Conservation (phyloP, 2,329 filamentous ascomycete genomes). For the Scleromitrula shiraiana region DNA sequence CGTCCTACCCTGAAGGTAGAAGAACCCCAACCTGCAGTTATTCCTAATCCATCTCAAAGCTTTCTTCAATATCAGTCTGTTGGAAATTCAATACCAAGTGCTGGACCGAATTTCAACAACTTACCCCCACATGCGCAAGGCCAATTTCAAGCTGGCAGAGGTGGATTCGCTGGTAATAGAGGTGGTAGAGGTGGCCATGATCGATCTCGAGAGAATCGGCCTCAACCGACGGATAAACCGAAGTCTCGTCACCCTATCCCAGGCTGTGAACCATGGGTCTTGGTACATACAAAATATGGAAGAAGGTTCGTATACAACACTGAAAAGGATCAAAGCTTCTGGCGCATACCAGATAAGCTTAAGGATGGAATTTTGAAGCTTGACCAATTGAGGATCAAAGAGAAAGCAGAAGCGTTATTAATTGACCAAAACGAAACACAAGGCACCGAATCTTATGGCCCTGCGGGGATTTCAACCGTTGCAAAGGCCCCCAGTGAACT, state of each 20-base stretch:
- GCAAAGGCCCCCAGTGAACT: constrained; percentile 10
- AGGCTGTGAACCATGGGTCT: constrained; percentile 74
- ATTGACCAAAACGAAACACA: constrained; percentile 18
- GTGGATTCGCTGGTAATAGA: constrained; percentile 37
- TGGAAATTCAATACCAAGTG: constrained; percentile 32
- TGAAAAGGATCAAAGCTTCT: constrained; percentile 80
- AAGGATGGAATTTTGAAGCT: constrained; percentile 67
- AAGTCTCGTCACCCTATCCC: constrained; percentile 73
- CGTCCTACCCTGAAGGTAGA: constrained; percentile 48
- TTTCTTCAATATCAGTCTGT: constrained; percentile 37
- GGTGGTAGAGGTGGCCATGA: constrained; percentile 48
- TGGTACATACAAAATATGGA: constrained; percentile 88
- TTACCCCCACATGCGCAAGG: constrained; percentile 14
- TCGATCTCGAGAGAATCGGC: constrained; percentile 37
- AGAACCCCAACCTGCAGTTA: constrained; percentile 14
- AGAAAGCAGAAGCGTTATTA: constrained; percentile 38
- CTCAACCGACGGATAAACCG: constrained; percentile 70
- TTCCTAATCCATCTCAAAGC: constrained; percentile 31
- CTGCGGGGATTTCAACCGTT: constrained; percentile 17
- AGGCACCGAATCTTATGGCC: constrained; percentile 26
- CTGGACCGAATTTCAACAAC: constrained; percentile 28
- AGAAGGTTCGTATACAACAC: constrained; percentile 87
- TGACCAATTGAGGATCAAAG: constrained; percentile 63
- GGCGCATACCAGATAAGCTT: constrained; percentile 86
- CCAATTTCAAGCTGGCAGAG: constrained; percentile 25